Evolutionary conservation across 768 basidiomycete species (phyloP), one percentile per base, ranked within the genome.

Genomic region (Mycena epipterygia): DNA sequence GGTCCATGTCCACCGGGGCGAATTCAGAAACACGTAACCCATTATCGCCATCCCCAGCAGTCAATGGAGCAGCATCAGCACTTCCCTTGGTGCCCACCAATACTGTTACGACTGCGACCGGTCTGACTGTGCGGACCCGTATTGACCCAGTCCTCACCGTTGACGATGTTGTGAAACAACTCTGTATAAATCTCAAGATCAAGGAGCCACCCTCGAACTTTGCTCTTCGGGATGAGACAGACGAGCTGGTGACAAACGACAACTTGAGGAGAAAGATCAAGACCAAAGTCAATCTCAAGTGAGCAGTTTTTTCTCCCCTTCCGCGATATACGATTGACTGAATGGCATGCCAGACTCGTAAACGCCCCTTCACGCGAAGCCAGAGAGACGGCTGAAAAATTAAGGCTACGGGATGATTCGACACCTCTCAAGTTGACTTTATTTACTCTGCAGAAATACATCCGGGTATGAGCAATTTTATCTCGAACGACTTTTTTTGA

Each of bases 131-230:
- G 25, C 91, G 94, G 70, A 91, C 93, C 14, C 89, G 95, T 68
- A 96, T 96, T 73, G 95, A 96, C 77, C 92, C 93, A 19, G 91
- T 93, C 7, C 85, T 95, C 33, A 90, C 91, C 8, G 95, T 95
- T 59, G 90, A 93, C 60, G 95, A 96, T 78, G 95, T 96, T 65
- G 88, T 96, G 58, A 90, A 89, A 64, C 94, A 95, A 79, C 87
- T 96, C 13, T 95, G 94, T 75, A 81, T 91, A 73, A 95, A 91
- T 80, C 84, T 97, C 73, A 91, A 92, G 80, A 90, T 95, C 67
- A 89, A 89, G 67, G 94, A 94, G 42, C 86, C 92, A 0, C 87
- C 93, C 1, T 86, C 87, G 1, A 82, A 93, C 71, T 96, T 89
- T 77, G 93, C 95, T 1, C 80, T 97, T 68, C 87, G 95, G 74